These are phyloP conservation scores for Flaveria brownii DNA, from an alignment of 129 eudicot genomes.

Conservation along the genomic window DNA sequence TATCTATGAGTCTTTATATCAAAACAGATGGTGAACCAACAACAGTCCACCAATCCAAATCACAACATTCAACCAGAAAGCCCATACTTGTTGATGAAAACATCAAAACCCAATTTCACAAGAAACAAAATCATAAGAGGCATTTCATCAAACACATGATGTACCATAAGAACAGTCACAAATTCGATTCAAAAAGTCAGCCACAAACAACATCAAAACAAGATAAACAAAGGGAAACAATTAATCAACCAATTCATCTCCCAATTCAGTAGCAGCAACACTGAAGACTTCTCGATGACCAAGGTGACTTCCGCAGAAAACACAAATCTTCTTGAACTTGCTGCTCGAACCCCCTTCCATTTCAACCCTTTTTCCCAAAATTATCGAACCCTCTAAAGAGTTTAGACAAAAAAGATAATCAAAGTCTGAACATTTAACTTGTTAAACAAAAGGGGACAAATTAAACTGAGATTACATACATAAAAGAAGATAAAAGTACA, in stretches of 20 bases:
- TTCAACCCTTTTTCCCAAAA: constrained; percentile 21
- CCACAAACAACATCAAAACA: not conserved
- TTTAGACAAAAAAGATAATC: constrained; percentile 25
- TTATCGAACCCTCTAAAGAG: constrained; percentile 17
- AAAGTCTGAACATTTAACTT: constrained; percentile 31
- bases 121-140: constrained; percentile 12
- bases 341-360: constrained; percentile 53
- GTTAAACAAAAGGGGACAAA: constrained; percentile 22
- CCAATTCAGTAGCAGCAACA: constrained; percentile 84
- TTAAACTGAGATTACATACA: constrained; percentile 26
- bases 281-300: constrained; percentile 85
- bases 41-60: constrained; percentile 15
- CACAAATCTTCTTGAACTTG: constrained; percentile 78
- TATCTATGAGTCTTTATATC: constrained; percentile 12
- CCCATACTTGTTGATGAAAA: not conserved
- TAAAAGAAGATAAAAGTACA: not conserved
- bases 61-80: not conserved
- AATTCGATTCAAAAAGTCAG: constrained; percentile 12
- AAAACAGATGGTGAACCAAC: constrained; percentile 28
- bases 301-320: constrained; percentile 89
- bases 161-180: constrained; percentile 16
- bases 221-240: constrained; percentile 14
- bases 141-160: constrained; percentile 23
- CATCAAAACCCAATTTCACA: not conserved
- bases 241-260: constrained; percentile 72